Evolutionary conservation across 2,329 filamentous ascomycete genomes (phyloP).

Genomic region (Aureobasidium pullulans): DNA sequence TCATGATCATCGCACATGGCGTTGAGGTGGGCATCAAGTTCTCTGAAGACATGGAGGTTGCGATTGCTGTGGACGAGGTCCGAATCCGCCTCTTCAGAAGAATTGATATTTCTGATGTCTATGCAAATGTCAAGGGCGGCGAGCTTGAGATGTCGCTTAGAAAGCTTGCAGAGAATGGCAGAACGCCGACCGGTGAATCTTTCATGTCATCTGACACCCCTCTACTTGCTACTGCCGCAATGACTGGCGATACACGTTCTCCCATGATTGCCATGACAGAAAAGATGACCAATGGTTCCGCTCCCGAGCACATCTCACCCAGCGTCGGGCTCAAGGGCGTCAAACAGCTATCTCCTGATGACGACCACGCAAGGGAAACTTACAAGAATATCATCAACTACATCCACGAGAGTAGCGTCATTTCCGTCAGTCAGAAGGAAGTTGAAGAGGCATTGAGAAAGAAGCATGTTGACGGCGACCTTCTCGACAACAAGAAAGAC

Average conservation of each 20-base stretch:
- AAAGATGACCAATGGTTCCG: constrained; percentile 33
- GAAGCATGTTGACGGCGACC: constrained; percentile 27
- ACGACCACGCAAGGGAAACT: constrained; percentile 35
- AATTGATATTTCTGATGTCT: constrained; percentile 47
- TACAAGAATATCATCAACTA: constrained; percentile 37
- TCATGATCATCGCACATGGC: constrained; percentile 46
- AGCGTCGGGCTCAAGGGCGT: constrained; percentile 33
- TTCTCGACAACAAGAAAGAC: constrained; percentile 35
- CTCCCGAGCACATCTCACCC: constrained; percentile 30
- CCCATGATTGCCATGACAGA: constrained; percentile 16
- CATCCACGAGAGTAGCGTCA: constrained; percentile 33
- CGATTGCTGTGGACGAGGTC: constrained; percentile 44
- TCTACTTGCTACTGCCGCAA: constrained; percentile 38
- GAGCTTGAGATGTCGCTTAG: constrained; percentile 45
- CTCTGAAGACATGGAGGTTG: constrained; percentile 46
- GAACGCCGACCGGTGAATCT: constrained; percentile 32
- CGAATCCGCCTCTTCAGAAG: constrained; percentile 41
- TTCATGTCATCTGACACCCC: constrained; percentile 40
- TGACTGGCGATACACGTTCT: constrained; percentile 13
- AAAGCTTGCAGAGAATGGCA: constrained; percentile 28
- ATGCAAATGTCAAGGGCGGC: constrained; percentile 49
- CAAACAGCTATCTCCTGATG: constrained; percentile 38
- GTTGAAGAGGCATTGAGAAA: constrained; percentile 19
- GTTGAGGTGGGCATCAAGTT: constrained; percentile 48
- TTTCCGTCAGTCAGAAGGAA: constrained; percentile 18